Conservation (phyloP, 2,329 filamentous ascomycete species). For the Aspergillus awamori region DNA sequence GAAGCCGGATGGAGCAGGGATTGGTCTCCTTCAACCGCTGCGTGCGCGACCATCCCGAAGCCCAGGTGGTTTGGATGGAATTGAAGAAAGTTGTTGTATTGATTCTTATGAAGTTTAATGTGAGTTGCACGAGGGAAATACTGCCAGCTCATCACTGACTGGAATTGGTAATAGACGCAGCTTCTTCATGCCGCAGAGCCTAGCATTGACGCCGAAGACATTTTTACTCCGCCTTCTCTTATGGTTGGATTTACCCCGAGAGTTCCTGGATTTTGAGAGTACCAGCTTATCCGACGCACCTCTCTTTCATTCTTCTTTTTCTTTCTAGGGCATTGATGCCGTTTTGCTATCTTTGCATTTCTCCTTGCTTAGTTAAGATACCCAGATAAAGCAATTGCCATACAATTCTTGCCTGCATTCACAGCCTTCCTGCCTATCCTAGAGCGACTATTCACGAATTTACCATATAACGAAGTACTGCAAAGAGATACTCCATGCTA, state of each 20-base stretch:
- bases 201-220: background rate
- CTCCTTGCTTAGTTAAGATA: too few species aligned
- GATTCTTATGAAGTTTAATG: slow-evolving; percentile 19
- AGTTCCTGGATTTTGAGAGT: background rate
- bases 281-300: too few species aligned
- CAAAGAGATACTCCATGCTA: too few species aligned
- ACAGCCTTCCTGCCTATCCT: too few species aligned
- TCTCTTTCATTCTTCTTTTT: too few species aligned
- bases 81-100: slow-evolving; percentile 21
- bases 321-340: too few species aligned
- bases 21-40: slow-evolving; percentile 12
- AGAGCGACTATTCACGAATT: too few species aligned
- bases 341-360: too few species aligned
- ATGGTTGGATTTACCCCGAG: slow-evolving; percentile 12
- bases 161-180: slow-evolving; percentile 1
- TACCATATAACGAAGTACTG: too few species aligned
- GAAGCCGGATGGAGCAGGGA: slow-evolving; percentile 13
- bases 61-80: slow-evolving; percentile 17
- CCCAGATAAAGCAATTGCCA: too few species aligned
- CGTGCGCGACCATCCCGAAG: background rate
- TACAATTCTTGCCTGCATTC: too few species aligned
- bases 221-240: background rate
- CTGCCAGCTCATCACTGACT: background rate
- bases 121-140: slow-evolving; percentile 1
- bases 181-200: background rate